Conservation (phyloP, 1,284 basidiomycete species). For the Jaminaea rosea region DNA sequence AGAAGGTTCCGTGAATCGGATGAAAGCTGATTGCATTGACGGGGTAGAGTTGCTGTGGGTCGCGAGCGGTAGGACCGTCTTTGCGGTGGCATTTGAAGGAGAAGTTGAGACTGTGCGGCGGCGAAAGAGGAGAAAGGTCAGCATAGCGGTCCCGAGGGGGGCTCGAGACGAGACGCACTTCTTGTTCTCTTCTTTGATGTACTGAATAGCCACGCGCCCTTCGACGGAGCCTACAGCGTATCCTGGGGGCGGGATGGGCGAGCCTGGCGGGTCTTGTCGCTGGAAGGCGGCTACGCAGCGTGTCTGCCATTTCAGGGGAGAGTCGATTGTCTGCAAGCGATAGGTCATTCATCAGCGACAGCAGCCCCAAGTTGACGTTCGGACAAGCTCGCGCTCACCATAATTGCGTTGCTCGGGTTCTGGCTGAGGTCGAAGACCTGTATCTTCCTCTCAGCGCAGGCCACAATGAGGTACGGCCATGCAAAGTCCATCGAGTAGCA, state of each 20-base stretch:
- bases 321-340: conserved; percentile 10
- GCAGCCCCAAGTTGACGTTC: background rate
- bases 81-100: conserved; percentile 89
- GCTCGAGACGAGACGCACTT: conserved; percentile 1
- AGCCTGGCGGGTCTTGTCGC: conserved; percentile 51
- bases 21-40: conserved; percentile 91
- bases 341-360: background rate
- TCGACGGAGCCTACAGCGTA: conserved; percentile 83
- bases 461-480: conserved; percentile 81
- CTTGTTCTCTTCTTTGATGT: conserved; percentile 47
- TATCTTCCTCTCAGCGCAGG: conserved; percentile 79
- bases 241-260: conserved; percentile 33
- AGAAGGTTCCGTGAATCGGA: conserved; percentile 84
- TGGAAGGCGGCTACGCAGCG: conserved; percentile 80
- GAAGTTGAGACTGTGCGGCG: conserved; percentile 3
- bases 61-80: conserved; percentile 49
- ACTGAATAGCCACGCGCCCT: conserved; percentile 93
- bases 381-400: conserved; percentile 46
- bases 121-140: background rate
- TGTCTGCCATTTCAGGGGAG: conserved; percentile 74
- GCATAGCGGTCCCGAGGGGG: background rate
- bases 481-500: conserved; percentile 75
- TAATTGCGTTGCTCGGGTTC: conserved; percentile 54
- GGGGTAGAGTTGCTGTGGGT: conserved; percentile 63
- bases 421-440: conserved; percentile 71